Evolutionary conservation across 805 yeast species (phyloP).

Genomic region (Yarrowia sp.): DNA sequence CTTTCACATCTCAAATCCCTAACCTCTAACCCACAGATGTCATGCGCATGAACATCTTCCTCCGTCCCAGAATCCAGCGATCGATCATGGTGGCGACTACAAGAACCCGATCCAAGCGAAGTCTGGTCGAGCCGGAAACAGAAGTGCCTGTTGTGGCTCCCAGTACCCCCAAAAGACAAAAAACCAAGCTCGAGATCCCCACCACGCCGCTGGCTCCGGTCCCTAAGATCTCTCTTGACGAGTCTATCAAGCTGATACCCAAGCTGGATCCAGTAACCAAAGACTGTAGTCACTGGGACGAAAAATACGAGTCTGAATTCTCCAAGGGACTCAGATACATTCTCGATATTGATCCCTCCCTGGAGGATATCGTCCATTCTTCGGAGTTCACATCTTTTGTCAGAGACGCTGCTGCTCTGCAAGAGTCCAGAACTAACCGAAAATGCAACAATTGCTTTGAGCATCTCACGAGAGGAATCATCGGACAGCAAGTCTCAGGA

Average conservation of each 20-base stretch:
- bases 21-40: neutral
- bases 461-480: conserved; percentile 32
- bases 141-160: neutral
- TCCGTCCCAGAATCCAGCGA: neutral
- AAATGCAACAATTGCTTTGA: conserved; percentile 25
- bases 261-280: neutral
- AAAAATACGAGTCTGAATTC: conserved; percentile 37
- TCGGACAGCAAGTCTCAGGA: conserved; percentile 48
- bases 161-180: conserved; percentile 3
- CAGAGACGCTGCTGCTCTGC: neutral
- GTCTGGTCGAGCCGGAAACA: neutral
- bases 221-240: neutral
- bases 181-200: conserved; percentile 10
- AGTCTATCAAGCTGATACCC: conserved; percentile 13
- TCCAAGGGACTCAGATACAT: conserved; percentile 39
- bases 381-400: conserved; percentile 37
- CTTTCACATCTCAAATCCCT: too few relatives aligned
- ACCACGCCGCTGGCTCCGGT: neutral
- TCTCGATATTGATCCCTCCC: conserved; percentile 41
- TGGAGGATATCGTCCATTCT: conserved; percentile 35
- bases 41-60: conserved; percentile 11
- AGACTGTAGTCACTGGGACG: conserved; percentile 14
- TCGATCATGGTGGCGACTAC: neutral
- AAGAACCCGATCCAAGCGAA: conserved; percentile 17
- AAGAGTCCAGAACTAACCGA: conserved; percentile 2